These are phyloP conservation scores for Barnettozyma botsteinii DNA, from an alignment of 805 yeast species.

Conservation along the genomic window DNA sequence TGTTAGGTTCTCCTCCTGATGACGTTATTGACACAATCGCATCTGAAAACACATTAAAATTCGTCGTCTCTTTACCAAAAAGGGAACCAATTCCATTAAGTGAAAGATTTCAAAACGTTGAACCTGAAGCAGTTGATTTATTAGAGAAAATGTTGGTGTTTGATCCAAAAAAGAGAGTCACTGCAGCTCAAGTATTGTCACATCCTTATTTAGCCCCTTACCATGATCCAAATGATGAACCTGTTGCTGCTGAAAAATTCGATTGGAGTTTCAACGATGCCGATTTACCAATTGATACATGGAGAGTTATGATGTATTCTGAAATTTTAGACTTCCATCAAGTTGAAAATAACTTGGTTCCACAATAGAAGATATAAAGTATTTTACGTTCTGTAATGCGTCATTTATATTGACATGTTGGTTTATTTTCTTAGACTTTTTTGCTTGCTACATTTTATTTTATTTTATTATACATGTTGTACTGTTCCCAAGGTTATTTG, in stretches of 20 bases:
- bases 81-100: slow-evolving; percentile 87
- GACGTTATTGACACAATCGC: slow-evolving; percentile 96
- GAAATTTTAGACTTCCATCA: slow-evolving; percentile 96
- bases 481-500: no score
- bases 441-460: neutral
- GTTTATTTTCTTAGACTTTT: neutral
- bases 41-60: slow-evolving; percentile 88
- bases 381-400: no score
- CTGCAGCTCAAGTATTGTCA: slow-evolving; percentile 83
- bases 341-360: slow-evolving; percentile 33
- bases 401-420: no score
- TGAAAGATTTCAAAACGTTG: slow-evolving; percentile 73
- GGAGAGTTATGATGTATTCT: slow-evolving; percentile 99
- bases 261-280: slow-evolving; percentile 99
- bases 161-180: slow-evolving; percentile 90
- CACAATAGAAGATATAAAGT: no score
- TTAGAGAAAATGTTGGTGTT: slow-evolving; percentile 87
- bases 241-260: slow-evolving; percentile 84
- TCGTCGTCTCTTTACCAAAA: slow-evolving; percentile 89
- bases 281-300: slow-evolving; percentile 93
- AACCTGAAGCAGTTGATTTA: slow-evolving; percentile 83
- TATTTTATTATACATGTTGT: neutral
- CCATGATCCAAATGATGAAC: slow-evolving; percentile 97
- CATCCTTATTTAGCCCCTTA: slow-evolving; percentile 93
- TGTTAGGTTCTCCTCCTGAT: slow-evolving; percentile 92